These are phyloP conservation scores for Prunus mume DNA, from an alignment of 306 rosid genomes.

Conservation along the genomic window DNA sequence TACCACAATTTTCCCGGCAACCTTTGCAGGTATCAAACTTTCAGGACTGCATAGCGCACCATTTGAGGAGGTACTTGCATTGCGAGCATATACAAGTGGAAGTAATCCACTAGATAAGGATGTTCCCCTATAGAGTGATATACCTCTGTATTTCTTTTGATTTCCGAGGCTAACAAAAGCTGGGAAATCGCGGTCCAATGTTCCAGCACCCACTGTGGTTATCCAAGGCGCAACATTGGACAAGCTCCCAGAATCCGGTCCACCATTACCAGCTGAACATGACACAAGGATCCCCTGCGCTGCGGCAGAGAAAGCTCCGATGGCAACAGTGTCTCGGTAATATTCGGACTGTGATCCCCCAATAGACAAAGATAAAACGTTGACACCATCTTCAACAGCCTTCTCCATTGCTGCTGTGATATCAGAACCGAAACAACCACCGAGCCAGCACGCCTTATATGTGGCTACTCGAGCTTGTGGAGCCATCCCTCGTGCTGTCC, in stretches of 20 bases:
- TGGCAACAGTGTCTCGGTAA: slow-evolving; percentile 59
- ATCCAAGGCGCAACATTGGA: slow-evolving; percentile 84
- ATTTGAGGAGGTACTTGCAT: slow-evolving; percentile 36
- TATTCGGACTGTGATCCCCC: slow-evolving; percentile 57
- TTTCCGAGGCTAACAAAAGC: slow-evolving; percentile 59
- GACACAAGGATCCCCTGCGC: slow-evolving; percentile 71
- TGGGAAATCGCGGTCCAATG: slow-evolving; percentile 90
- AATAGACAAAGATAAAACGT: slow-evolving; percentile 75
- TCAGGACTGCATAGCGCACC: slow-evolving; percentile 43
- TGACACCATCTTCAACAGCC: slow-evolving; percentile 76
- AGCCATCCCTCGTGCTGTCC: slow-evolving; percentile 92
- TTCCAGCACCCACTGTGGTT: slow-evolving; percentile 86
- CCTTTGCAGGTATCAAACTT: slow-evolving; percentile 52
- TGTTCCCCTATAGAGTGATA: slow-evolving; percentile 62
- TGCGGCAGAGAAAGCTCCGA: slow-evolving; percentile 67
- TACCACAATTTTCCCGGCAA: slow-evolving; percentile 75
- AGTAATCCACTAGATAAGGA: slow-evolving; percentile 35
- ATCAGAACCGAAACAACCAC: slow-evolving; percentile 68
- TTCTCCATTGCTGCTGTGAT: slow-evolving; percentile 74
- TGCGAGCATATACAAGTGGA: slow-evolving; percentile 64
- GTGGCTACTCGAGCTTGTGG: slow-evolving; percentile 69
- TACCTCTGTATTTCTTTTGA: slow-evolving; percentile 54
- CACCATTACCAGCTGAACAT: slow-evolving; percentile 80
- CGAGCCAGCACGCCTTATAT: slow-evolving; percentile 80
- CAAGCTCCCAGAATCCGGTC: slow-evolving; percentile 47